Evolutionary conservation across 345 rosid species (phyloP).

Genomic region (Erucastrum elatum): DNA sequence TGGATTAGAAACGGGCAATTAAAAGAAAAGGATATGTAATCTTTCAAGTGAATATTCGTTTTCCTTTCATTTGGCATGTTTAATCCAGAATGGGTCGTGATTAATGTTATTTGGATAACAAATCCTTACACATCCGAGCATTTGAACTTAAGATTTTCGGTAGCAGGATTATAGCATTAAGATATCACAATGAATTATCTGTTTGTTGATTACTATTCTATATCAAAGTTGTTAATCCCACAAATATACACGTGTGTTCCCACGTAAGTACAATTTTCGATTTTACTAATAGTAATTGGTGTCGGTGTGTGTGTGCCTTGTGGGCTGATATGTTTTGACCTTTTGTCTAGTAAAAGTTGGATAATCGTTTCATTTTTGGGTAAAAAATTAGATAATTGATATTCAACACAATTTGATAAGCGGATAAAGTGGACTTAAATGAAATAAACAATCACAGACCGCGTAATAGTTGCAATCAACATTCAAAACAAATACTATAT

Average conservation of each 20-base stretch:
- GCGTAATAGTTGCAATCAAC: conserved; percentile 4
- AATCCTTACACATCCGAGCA: background rate
- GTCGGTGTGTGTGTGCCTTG: background rate
- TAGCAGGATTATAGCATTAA: background rate
- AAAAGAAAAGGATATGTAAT: conserved; percentile 20
- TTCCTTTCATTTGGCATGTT: background rate
- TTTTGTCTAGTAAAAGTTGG: background rate
- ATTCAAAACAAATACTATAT: conserved; percentile 10
- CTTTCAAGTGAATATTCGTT: conserved; percentile 33
- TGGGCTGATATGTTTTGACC: background rate
- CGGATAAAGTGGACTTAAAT: background rate
- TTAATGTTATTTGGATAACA: background rate
- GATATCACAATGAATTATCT: background rate
- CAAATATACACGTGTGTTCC: conserved; percentile 14
- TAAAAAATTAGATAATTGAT: background rate
- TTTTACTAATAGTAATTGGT: background rate
- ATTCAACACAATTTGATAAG: background rate
- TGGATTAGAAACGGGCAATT: conserved; percentile 34
- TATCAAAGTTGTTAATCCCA: background rate
- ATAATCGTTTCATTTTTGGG: background rate
- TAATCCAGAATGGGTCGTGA: background rate
- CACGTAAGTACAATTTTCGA: background rate
- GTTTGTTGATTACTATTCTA: background rate
- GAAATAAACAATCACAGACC: background rate
- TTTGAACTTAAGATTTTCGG: background rate